These are phyloP conservation scores for Blumeriella jaapii DNA, from an alignment of 2,329 filamentous ascomycete genomes.

Conservation along the genomic window DNA sequence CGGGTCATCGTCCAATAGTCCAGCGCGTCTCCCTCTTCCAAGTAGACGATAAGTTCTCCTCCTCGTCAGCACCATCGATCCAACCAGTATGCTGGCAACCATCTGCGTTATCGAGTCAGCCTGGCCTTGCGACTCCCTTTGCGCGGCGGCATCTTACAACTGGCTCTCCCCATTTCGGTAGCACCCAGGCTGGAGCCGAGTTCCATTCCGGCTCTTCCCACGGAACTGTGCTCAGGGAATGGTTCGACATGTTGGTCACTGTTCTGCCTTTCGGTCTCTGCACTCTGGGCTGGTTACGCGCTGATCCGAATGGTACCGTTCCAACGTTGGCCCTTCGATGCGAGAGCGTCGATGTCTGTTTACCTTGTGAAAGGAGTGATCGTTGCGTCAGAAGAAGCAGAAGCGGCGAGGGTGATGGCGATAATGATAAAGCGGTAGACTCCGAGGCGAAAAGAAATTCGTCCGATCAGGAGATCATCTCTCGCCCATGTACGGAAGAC, in stretches of 20 bases:
- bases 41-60: slow-evolving; percentile 21
- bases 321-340: no score
- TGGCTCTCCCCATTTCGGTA: slow-evolving; percentile 27
- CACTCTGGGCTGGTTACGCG: no score
- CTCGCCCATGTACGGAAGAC: no score
- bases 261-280: no score
- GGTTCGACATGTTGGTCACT: background rate
- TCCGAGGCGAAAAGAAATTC: no score
- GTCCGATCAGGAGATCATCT: no score
- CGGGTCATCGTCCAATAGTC: slow-evolving; percentile 19
- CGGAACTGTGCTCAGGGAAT: slow-evolving; percentile 15
- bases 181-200: slow-evolving; percentile 24
- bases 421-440: no score
- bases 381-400: no score
- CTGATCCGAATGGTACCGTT: no score
- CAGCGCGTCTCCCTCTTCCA: slow-evolving; percentile 9
- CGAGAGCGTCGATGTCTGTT: no score
- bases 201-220: slow-evolving; percentile 26
- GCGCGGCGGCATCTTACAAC: slow-evolving; percentile 15
- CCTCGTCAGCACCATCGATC: slow-evolving; percentile 25
- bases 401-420: no score
- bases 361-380: no score
- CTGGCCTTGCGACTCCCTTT: background rate
- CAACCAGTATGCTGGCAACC: slow-evolving; percentile 26
- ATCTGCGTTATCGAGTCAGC: slow-evolving; percentile 16